Base-by-base conservation (phyloP, 768 basidiomycete species). In the Rhizopogon vesiculosus region DNA sequence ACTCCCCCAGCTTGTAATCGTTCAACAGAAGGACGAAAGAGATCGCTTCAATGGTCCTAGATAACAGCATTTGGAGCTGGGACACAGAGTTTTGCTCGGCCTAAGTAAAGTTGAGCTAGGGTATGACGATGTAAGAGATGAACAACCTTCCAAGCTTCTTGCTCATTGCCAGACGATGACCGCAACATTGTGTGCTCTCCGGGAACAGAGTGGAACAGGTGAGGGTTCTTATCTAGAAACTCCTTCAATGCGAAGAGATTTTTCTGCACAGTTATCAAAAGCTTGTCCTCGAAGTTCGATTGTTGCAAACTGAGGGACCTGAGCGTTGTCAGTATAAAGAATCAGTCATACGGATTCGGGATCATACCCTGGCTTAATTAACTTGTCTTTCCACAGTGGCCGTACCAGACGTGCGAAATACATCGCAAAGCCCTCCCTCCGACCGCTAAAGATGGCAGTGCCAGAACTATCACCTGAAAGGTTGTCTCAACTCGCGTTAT, bases 21-120 rank as follows among this genome's bases (percentile, higher is more conserved):
- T 84, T 93, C 50, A 98, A 76, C 18, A 98, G 84, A 28, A 98
- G 78, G 51, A 98, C 77, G 69, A 98, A 99, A 0, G 93, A 92
- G 54, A 98, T 83, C 0, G 92, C 97, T 70, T 99, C 97, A 48
- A 98, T 91, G 5, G 92, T 86, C 64, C 95, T 84, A 9, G 81
- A 82, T 45, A 98, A 74, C 44, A 99, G 80, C 18, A 79, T 72
- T 45, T 85, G 78, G 7, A 96, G 73, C 66, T 91, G 85, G n/a
- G 78, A 75, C n/a, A 91, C 86, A 15, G 93, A 93, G 48, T 69
- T 78, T 66, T 91, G 87, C 67, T 96, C 93, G 2, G 84, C 89
- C 88, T 93, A 55, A 22, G 59, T 42, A 52, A 58, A 35, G 33
- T 60, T 66, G 55, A 64, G 43, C 55, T 56, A 16, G 51, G 38